Base-by-base conservation (phyloP, 495 filamentous ascomycete species). In the Daldinia childiae region DNA sequence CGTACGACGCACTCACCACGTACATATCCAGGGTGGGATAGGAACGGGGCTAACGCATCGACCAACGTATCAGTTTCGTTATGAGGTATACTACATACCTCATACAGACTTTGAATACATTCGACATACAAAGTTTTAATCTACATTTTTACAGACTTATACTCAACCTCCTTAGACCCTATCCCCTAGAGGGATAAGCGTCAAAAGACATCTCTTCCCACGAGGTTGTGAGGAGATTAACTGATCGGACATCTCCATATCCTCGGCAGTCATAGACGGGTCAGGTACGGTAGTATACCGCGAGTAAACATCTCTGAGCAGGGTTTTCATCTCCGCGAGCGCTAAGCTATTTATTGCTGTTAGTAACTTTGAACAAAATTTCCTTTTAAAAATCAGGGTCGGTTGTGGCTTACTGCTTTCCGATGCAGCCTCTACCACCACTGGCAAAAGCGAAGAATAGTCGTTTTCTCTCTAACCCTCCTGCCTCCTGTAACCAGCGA, bases 261-360 rank as follows among this genome's bases (percentile, higher is more conserved):
- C 85, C 24, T 75, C 78, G 14, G 74, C 81, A 24, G 58, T 76
- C 87, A 89, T 90, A 38, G 84, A 79, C 4, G 69, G 63, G 7
- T 88, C 84, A 6, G 87, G 82, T 0, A 79, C 71, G 1, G 89
- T 90, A 14, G 76, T 80, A 56, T 85, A 90, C 4, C 76, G 79
- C 6, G 85, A 85, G 74, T 91, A 91, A 3, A 90, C 81, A 43
- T 85, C 86, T 21, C 77, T 77, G 17, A 91, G 80, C 36, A 90
- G 74, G 9, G 82, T 80, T 77, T 88, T 90, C 88, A 91, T 90
- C 73, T 91, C 89, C 32, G 86, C 83, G n/a, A 88, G 82, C 0
- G 88, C 89, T 39, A 91, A 80, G 74, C 88, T 90, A 65, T 55
- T 36, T 90, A 64, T 55, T 14, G 34, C 0, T 12, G 6, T 64